Conservation (phyloP, 2,329 filamentous ascomycete genomes). For the Aureobasidium namibiae region DNA sequence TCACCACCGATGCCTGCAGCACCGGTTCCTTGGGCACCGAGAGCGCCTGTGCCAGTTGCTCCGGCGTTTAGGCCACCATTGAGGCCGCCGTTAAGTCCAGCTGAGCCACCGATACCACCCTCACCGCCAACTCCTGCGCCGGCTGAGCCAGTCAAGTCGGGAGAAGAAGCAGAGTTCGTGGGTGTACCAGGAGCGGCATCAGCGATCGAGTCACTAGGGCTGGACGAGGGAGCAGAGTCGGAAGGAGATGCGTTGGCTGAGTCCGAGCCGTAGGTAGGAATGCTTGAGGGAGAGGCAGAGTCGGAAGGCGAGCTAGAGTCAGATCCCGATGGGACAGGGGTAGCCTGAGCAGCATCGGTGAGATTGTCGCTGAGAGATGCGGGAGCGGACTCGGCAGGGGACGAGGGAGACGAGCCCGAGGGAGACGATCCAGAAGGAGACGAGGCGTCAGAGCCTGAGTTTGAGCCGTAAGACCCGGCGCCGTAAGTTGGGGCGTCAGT, state of each 20-base stretch:
- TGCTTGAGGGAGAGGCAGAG: neutral
- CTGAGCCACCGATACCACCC: slow-evolving; percentile 14
- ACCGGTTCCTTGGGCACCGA: neutral
- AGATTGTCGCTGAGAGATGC: neutral
- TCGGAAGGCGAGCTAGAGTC: neutral
- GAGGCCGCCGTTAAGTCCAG: slow-evolving; percentile 23
- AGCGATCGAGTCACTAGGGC: slow-evolving; percentile 22
- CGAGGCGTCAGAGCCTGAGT: slow-evolving; percentile 5
- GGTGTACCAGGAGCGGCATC: slow-evolving; percentile 35
- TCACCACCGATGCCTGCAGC: neutral
- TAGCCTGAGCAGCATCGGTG: neutral
- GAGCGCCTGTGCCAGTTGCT: slow-evolving; percentile 22
- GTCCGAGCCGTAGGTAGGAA: neutral
- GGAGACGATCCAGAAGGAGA: slow-evolving; percentile 4
- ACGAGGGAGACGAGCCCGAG: slow-evolving; percentile 1
- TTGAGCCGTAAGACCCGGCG: neutral
- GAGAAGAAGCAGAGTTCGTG: slow-evolving; percentile 27
- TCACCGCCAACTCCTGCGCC: neutral
- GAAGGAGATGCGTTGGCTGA: neutral
- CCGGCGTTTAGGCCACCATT: slow-evolving; percentile 27
- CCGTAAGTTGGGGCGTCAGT: neutral
- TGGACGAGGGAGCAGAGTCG: neutral
- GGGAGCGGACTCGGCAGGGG: slow-evolving; percentile 5
- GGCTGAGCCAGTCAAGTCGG: slow-evolving; percentile 21
- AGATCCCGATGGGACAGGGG: neutral